Base-by-base conservation (phyloP, 441 rosid species). In the Raphanus hybrid region DNA sequence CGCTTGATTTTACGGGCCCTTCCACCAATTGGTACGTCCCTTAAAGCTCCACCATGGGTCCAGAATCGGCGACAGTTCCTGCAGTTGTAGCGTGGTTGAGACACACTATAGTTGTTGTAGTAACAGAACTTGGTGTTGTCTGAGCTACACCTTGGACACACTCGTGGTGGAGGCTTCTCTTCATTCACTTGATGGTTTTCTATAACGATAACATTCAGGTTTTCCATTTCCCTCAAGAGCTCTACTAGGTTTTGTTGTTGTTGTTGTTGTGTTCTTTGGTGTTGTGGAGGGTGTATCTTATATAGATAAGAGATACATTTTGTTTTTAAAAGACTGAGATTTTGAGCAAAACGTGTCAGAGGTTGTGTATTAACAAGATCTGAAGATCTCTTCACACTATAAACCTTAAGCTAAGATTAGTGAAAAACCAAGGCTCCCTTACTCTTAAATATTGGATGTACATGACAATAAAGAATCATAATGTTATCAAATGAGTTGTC, bases 31-130 rank as follows among this genome's bases (percentile, higher is more conserved):
- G 97, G 97, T 32, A 89, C 88, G 84, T 88, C 89, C 76, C 96
- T 85, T 16, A 88, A 76, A 67, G 87, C 83, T 20, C 98, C 97
- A 4, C 98, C 96, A 9, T 89, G 97, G 57, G 98, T 93, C 97
- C 97, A 93, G 52, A 88, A 90, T 68, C 98, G 78, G 75, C 93
- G 80, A 82, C 98, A 93, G 0, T 82, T 78, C 86, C 90, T 93
- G 84, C 98, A 93, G 74, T 85, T 88, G 71, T 87, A 89, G 2
- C 98, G 93, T 5, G 97, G 97, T 84, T 93, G 97, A 62, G 92
- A 73, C 32, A 86, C 73, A 26, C 89, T 89, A 80, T 90, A 89
- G 66, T 93, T 93, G 85, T 91, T 93, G 81, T 87, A 93, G 71
- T 90, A 91, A 81, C 93, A 91, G 43, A 93, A 90, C 78, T 89